These are phyloP conservation scores for Cyclotella baltica DNA, from an alignment of 108 stramenopile species.

Conservation along the genomic window DNA sequence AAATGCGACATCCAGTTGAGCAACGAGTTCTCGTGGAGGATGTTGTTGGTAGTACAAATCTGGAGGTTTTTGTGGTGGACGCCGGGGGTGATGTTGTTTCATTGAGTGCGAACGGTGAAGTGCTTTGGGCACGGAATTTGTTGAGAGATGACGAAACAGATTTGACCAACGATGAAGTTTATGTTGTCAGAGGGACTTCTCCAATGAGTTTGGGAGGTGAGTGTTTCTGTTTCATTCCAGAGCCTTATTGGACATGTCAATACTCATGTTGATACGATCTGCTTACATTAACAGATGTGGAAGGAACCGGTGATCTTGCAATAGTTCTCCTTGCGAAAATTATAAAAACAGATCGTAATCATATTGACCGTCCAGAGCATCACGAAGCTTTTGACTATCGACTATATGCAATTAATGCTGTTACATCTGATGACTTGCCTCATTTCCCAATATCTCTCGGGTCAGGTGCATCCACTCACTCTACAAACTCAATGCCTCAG, in stretches of 20 bases:
- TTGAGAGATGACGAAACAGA: constrained; percentile 40
- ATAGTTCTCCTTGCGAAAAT: constrained; percentile 63
- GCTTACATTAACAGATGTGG: constrained; percentile 48
- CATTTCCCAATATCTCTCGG: constrained; percentile 71
- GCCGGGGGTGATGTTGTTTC: constrained; percentile 76
- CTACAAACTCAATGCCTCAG: constrained; percentile 53
- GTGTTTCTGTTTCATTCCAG: neutral
- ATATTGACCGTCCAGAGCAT: constrained; percentile 36
- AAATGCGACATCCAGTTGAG: constrained; percentile 69
- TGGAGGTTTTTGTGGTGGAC: constrained; percentile 83
- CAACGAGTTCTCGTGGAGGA: constrained; percentile 81
- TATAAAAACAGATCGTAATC: constrained; percentile 31
- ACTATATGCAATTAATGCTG: constrained; percentile 71
- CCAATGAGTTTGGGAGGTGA: constrained; percentile 70
- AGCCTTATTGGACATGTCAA: neutral
- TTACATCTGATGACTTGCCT: constrained; percentile 65
- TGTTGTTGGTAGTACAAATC: constrained; percentile 76
- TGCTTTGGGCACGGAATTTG: constrained; percentile 78
- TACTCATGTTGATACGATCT: neutral
- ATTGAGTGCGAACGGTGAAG: constrained; percentile 65
- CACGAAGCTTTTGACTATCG: constrained; percentile 48
- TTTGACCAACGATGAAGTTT: constrained; percentile 23
- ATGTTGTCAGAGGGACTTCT: constrained; percentile 60
- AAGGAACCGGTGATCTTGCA: constrained; percentile 76
- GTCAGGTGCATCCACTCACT: constrained; percentile 38